Evolutionary conservation across 1,284 basidiomycete genomes (phyloP), one percentile per base, ranked within the genome.

Genomic region (Irpex rosettiformis): DNA sequence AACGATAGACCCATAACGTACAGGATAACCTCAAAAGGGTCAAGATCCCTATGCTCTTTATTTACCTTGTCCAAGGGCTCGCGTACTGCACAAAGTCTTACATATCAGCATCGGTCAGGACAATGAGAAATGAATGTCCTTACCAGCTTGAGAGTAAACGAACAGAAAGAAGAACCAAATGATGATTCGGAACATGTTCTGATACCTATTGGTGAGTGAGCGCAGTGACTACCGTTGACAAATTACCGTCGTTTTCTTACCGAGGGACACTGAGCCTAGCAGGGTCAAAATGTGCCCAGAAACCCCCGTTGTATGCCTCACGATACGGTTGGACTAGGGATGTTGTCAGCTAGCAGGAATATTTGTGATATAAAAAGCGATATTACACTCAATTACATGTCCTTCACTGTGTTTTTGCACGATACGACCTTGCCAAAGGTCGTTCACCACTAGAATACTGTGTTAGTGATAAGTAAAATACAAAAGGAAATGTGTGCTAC

Each of bases 101-200:
- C 18, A 0, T 45, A 22, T 42, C 56, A 48, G 29, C 16, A 18
- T 40, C 29, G 22, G 22, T 43, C 6, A n/a, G 21, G 29, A 70
- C 56, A 37, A 16, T 37, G 16, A 37, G 33, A n/a, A 7, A 33
- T 64, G 67, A 57, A 52, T 21, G 53, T 28, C 62, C 80, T 56
- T 63, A 89, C 83, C 92, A 55, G 93, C 90, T 77, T 91, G 89
- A 2, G 92, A 94, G 70, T 96, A 98, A 8, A 87, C 84, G 45
- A 85, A 79, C 16, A 97, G 80, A 76, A 95, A 96, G 64, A 93
- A 75, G 47, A 94, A 69, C 95, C 94, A 96, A 21, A 96, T 79
- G 2, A 79, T 53, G 60, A 95, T 85, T 21, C 89, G 81, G 67
- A 92, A 84, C 47, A 84, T 78, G 62, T 91, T 93, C 66, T 91